Conservation (phyloP, 2,329 filamentous ascomycete species). For the Zalaria obscura region DNA sequence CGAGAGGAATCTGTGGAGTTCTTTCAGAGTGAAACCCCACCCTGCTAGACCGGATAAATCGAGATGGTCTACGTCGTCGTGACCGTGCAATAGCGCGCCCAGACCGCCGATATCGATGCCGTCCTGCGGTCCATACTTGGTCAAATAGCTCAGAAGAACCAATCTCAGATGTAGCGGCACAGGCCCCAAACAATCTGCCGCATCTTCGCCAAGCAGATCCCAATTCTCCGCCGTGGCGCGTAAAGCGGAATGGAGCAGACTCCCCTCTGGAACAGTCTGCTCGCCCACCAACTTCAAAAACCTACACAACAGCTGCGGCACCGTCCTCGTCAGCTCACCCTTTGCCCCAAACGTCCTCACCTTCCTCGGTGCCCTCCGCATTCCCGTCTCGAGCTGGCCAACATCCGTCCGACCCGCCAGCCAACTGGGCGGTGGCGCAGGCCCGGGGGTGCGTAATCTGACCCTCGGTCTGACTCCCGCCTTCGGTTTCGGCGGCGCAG, state of each 20-base stretch:
- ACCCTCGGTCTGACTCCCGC: slow-evolving; percentile 19
- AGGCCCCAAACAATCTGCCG: slow-evolving; percentile 38
- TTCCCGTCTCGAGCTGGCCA: neutral
- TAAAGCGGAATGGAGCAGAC: slow-evolving; percentile 36
- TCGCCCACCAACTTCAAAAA: slow-evolving; percentile 11
- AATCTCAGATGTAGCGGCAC: slow-evolving; percentile 38
- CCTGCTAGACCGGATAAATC: slow-evolving; percentile 40
- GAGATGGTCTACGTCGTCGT: slow-evolving; percentile 32
- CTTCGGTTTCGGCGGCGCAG: slow-evolving; percentile 30
- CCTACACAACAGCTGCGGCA: slow-evolving; percentile 11
- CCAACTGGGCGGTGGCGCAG: slow-evolving; percentile 33
- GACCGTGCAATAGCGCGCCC: slow-evolving; percentile 35
- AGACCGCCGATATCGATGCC: slow-evolving; percentile 30
- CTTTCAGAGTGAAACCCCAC: slow-evolving; percentile 29
- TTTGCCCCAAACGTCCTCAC: slow-evolving; percentile 3
- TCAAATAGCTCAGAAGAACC: slow-evolving; percentile 41
- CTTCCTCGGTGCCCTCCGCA: neutral
- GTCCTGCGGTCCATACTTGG: slow-evolving; percentile 30
- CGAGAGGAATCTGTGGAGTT: slow-evolving; percentile 31
- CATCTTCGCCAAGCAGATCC: slow-evolving; percentile 41
- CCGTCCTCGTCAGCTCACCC: slow-evolving; percentile 10
- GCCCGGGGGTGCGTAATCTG: slow-evolving; percentile 24
- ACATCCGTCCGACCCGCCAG: slow-evolving; percentile 14
- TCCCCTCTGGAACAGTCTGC: slow-evolving; percentile 13
- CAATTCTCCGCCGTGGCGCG: slow-evolving; percentile 42